These are phyloP conservation scores for Sugiyamaella boreocaroliniensis DNA, from an alignment of 805 yeast species.

Conservation along the genomic window DNA sequence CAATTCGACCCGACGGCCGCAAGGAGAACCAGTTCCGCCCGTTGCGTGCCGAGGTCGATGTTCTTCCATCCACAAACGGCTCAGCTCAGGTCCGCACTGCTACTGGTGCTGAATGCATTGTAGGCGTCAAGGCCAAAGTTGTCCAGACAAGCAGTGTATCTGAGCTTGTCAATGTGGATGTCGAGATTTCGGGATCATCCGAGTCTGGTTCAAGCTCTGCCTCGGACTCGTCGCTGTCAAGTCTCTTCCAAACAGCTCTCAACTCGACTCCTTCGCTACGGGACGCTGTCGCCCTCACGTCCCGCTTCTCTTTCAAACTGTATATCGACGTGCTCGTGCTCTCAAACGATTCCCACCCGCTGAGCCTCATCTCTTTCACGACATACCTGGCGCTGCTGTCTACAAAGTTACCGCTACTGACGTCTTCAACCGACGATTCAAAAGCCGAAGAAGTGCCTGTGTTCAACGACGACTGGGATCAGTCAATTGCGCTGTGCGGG, in stretches of 20 bases:
- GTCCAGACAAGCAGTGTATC: conserved; percentile 38
- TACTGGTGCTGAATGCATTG: conserved; percentile 92
- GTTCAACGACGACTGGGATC: conserved; percentile 82
- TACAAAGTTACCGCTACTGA: conserved; percentile 65
- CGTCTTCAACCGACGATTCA: conserved; percentile 58
- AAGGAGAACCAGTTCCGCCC: conserved; percentile 71
- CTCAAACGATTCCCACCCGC: conserved; percentile 72
- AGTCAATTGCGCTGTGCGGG: conserved; percentile 42
- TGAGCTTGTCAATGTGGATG: conserved; percentile 62
- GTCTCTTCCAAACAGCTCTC: conserved; percentile 47
- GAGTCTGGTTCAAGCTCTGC: conserved; percentile 59
- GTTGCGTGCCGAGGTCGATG: conserved; percentile 70
- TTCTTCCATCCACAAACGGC: conserved; percentile 85
- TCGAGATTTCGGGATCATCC: conserved; percentile 61
- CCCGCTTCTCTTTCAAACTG: conserved; percentile 68
- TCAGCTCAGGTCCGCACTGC: conserved; percentile 78
- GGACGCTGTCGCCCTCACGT: conserved; percentile 52
- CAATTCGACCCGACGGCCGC: conserved; percentile 84
- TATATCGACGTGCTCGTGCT: conserved; percentile 75
- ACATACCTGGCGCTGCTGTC: conserved; percentile 74
- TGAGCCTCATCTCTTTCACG: conserved; percentile 73
- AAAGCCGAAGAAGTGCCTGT: conserved; percentile 80
- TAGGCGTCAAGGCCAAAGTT: conserved; percentile 83
- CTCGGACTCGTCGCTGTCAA: conserved; percentile 50
- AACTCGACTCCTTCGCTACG: conserved; percentile 42